A percentile compares a stretch with the other conserved stretches of the same genome.
Conservation (phyloP, 2,329 filamentous ascomycete species). For the Trichoderma harzianum region DNA sequence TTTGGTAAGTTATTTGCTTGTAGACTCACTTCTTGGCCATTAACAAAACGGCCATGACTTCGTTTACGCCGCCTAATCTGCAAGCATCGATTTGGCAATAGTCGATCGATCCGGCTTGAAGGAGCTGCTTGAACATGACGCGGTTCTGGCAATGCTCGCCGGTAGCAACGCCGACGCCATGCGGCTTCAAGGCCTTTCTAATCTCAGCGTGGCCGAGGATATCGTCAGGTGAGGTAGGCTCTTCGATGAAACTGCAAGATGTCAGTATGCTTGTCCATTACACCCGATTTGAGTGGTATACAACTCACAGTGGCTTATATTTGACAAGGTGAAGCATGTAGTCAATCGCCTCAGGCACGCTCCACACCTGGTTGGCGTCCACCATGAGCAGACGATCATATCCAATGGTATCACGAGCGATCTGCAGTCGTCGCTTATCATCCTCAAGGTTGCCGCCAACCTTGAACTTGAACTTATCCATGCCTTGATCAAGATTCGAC, state of each 20-base stretch:
- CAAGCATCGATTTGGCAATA: constrained; percentile 88
- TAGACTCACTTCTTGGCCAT: constrained; percentile 41
- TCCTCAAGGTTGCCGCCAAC: constrained; percentile 72
- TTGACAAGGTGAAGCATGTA: constrained; percentile 79
- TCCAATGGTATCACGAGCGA: constrained; percentile 75
- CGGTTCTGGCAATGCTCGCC: constrained; percentile 95
- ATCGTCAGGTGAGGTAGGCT: constrained; percentile 85
- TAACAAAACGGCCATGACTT: constrained; percentile 83
- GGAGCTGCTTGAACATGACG: constrained; percentile 87
- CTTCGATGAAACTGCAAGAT: constrained; percentile 76
- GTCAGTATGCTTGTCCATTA: not conserved
- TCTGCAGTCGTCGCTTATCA: constrained; percentile 65
- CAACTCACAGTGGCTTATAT: constrained; percentile 58
- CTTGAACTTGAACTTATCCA: constrained; percentile 86
- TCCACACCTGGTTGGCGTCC: constrained; percentile 90
- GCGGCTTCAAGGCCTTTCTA: constrained; percentile 69
- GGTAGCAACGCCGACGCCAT: constrained; percentile 78
- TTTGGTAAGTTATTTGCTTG: too few relatives aligned
- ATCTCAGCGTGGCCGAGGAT: constrained; percentile 83
- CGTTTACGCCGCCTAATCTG: constrained; percentile 83
- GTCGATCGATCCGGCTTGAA: constrained; percentile 74
- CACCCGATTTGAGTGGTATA: not conserved
- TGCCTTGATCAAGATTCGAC: constrained; percentile 72
- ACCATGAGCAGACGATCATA: constrained; percentile 89
- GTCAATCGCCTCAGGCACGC: constrained; percentile 78